Base-by-base conservation (phyloP, 306 rosid genomes). In the Gillenia trifoliata region DNA sequence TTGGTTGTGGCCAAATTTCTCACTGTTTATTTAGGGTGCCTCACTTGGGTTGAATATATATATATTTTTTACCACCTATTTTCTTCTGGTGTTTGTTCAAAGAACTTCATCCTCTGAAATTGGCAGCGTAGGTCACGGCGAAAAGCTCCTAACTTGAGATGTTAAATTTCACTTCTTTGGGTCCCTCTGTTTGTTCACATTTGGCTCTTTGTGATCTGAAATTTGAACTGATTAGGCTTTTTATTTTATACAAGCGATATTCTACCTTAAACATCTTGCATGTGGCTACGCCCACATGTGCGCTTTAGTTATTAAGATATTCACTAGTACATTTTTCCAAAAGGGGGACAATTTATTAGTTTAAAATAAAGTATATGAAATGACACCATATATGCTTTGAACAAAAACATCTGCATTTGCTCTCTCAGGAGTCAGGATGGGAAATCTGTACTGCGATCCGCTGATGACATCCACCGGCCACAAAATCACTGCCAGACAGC, bases 401-500 rank as follows among this genome's bases (percentile, higher is more conserved):
- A 40, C 38, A 19, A 57, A 68, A 40, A 73, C 11, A 63, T 70
- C 31, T 74, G 74, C 26, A 13, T 15, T 63, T 70, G 69, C 54
- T 61, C 5, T 68, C 49, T 49, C 84, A 93, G 98, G 98, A 70
- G 93, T 83, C 81, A 83, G 97, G 78, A 80, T 91, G 78, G 97
- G 98, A 20, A 89, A 80, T 73, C 73, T 90, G 26, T 93, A 93
- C 86, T 91, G 93, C 75, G 97, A 94, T 36, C 85, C 96, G 38
- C 79, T 92, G 74, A 79, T 92, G 93, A 76, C 89, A 80, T 82
- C 97, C 79, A 61, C 78, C 64, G 90, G 93, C 64, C 98, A 91
- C 91, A 94, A 94, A 71, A 90, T 94, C 34, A 86, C 93, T 38
- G 90, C 99, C 6, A 87, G 99, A 71, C 99, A 94, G 77, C 82